Percentiles rank a stretch among this genome's conserved stretches.
phyloP scores from a whole-genome alignment of 139 green algal genomes.

The Tetraselmis chui region DNA sequence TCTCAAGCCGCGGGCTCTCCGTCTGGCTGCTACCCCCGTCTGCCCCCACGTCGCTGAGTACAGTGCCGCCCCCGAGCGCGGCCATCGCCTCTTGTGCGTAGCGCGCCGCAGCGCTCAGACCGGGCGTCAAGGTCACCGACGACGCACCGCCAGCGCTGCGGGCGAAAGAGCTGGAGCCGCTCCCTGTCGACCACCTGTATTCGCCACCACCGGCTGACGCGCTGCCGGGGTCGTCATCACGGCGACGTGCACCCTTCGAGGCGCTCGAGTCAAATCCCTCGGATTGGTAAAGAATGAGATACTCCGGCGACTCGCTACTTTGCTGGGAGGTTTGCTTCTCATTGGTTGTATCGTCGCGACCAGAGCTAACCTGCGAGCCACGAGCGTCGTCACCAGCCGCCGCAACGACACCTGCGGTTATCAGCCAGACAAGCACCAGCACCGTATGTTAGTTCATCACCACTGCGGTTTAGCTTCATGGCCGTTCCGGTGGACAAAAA shows the following conservation, averaged over 20 bases:
- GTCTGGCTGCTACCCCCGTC: background rate
- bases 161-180: background rate
- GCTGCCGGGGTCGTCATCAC: too few relatives aligned
- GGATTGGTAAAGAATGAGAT: background rate
- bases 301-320: background rate
- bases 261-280: background rate
- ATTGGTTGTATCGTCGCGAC: too few relatives aligned
- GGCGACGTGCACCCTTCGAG: too few relatives aligned
- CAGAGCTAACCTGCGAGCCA: too few relatives aligned
- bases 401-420: too few relatives aligned
- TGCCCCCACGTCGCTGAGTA: background rate
- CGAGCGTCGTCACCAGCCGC: too few relatives aligned
- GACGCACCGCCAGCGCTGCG: background rate
- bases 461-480: too few relatives aligned
- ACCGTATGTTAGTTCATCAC: too few relatives aligned
- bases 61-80: background rate
- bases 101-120: background rate
- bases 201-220: background rate
- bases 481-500: too few relatives aligned
- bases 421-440: too few relatives aligned
- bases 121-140: background rate
- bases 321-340: too few relatives aligned
- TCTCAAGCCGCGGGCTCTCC: background rate
- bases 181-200: background rate
- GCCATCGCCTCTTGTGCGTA: background rate